phyloP scores from a whole-genome alignment of 441 rosid species.

The Kokia cookei region DNA sequence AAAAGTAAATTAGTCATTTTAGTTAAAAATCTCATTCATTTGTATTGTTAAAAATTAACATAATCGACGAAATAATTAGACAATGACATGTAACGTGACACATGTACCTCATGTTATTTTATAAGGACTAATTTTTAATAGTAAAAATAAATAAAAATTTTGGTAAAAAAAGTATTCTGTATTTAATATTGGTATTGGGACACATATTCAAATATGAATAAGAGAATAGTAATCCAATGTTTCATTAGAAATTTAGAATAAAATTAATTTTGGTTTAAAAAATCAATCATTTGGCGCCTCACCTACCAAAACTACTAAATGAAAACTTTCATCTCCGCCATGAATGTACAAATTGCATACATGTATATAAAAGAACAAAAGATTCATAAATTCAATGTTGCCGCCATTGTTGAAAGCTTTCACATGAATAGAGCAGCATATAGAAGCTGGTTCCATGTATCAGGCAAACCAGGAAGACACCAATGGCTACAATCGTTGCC shows the following conservation, averaged over 20 bases:
- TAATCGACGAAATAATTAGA: too few relatives aligned
- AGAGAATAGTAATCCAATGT: too few relatives aligned
- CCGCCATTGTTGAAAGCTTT: constrained; percentile 16
- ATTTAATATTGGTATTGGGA: too few relatives aligned
- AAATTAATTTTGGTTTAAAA: neutral
- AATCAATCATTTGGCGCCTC: constrained; percentile 14
- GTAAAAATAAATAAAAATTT: too few relatives aligned
- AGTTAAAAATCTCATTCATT: too few relatives aligned
- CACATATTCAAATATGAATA: too few relatives aligned
- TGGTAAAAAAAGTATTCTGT: too few relatives aligned
- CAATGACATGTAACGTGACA: too few relatives aligned
- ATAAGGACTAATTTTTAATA: too few relatives aligned
- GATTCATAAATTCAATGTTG: neutral
- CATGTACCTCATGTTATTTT: too few relatives aligned
- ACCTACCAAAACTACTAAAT: constrained; percentile 5
- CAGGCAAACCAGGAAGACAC: constrained; percentile 78
- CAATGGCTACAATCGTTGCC: constrained; percentile 63
- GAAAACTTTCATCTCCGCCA: neutral
- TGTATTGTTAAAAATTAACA: too few relatives aligned
- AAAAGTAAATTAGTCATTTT: accelerated
- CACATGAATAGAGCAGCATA: constrained; percentile 66
- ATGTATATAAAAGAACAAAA: neutral
- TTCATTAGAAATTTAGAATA: too few relatives aligned
- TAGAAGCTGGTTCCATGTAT: constrained; percentile 70
- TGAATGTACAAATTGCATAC: constrained; percentile 8